Evolutionary conservation across 345 rosid genomes (phyloP), one percentile per base, ranked within the genome.

Genomic region (Populus ilicifolia): DNA sequence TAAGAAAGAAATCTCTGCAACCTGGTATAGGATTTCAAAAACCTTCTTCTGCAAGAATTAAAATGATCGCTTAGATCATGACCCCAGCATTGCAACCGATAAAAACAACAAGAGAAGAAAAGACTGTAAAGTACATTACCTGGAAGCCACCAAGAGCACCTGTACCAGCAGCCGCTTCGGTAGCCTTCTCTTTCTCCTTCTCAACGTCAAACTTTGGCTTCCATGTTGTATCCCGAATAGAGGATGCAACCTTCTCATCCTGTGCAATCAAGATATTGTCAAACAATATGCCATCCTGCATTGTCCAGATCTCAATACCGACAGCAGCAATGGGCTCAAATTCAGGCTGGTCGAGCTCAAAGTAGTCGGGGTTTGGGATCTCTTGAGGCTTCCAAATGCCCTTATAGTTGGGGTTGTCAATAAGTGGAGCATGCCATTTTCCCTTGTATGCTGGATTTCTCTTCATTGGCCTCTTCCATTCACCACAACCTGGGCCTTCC

Each of bases 261-360:
- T 87, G 87, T 1, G 96, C 76, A 59, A 93, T 90, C 92, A 93
- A 77, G 35, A 93, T 83, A 78, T 93, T 90, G 83, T 89, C 97
- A 71, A 93, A 93, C 85, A 91, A 77, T 64, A 93, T 88, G 44
- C 97, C 97, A 64, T 93, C 94, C 83, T 93, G 96, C 97, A 93
- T 93, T 36, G 97, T 93, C 97, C 97, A 93, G 75, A 93, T 93
- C 88, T 93, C 97, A 64, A 93, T 91, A 41, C 97, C 97, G 17
- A 93, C 39, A 48, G 93, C 97, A 72, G 97, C 90, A 70, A 93
- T 91, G 76, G 94, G 93, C 83, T 93, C 97, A 66, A 77, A 90
- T 75, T 91, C 74, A 0, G 97, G 96, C 52, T 70, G 82, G 74
- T 91, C 91, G 59, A 93, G 89, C 89, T 93, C 96, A 72, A 91